Evolutionary conservation across 164 flowering plant species (phyloP).

Genomic region (Annona squamosa): DNA sequence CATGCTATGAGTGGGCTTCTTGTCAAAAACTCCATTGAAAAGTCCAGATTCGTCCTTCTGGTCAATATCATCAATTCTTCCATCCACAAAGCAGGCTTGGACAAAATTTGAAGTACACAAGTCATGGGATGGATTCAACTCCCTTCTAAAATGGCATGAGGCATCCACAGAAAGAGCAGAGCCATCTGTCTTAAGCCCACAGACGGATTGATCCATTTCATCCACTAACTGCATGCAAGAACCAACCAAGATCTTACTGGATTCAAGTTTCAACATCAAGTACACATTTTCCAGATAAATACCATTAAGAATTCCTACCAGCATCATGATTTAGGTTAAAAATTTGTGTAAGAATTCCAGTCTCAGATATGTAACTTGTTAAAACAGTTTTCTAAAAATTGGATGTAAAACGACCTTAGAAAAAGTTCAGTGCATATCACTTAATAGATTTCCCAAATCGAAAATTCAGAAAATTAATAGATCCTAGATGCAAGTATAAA

Average conservation of each 20-base stretch:
- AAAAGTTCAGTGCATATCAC: too few relatives aligned
- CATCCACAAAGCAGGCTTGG: not conserved
- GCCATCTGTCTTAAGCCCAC: not conserved
- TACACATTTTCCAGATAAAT: too few relatives aligned
- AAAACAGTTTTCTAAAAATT: too few relatives aligned
- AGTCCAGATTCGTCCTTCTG: conserved; percentile 6
- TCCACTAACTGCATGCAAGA: conserved; percentile 22
- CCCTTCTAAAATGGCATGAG: not conserved
- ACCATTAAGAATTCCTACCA: too few relatives aligned
- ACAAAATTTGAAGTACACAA: not conserved
- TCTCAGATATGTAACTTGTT: too few relatives aligned
- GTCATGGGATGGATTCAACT: conserved; percentile 2
- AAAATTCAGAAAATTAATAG: too few relatives aligned
- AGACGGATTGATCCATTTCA: not conserved
- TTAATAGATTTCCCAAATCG: too few relatives aligned
- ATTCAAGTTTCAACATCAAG: not conserved
- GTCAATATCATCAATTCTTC: not conserved
- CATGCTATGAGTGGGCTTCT: not conserved
- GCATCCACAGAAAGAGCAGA: not conserved
- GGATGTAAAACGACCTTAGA: too few relatives aligned
- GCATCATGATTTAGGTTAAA: too few relatives aligned
- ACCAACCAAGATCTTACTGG: not conserved
- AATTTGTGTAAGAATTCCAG: too few relatives aligned
- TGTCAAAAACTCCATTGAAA: not conserved
- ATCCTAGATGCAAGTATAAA: too few relatives aligned